Base-by-base conservation (phyloP, 2,329 filamentous ascomycete genomes). In the Pestalotiopsis sp. region DNA sequence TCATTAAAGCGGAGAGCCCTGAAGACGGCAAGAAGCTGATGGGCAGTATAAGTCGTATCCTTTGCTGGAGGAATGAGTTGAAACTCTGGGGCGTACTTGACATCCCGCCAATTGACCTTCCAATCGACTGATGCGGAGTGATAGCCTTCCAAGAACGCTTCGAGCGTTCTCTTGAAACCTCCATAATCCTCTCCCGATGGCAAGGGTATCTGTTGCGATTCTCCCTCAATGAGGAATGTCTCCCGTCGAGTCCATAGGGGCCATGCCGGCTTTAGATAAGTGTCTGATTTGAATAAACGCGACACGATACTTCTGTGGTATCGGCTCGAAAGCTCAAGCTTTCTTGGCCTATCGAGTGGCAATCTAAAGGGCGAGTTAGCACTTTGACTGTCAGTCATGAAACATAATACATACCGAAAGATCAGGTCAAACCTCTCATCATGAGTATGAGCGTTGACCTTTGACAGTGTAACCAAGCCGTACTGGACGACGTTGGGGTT, bases 1-100 rank as follows among this genome's bases (percentile, higher is more conserved):
- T 86, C 87, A 66, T 89, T 89, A 74, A 87, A 89, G 11, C 87
- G 82, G 69, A 89, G 76, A 1, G 87, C 86, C 4, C 86, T 83
- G 71, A 89, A 83, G 1, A 88, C 83, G 11, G 87, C 87, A n/a
- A 89, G 76, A 3, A 89, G 79, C 74, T 89, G 87, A 49, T 86
- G 75, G 3, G 83, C 77, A 3, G 82, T 82, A 73, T 89, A 89
- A 4, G 73, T 73, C 1, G 74, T 71, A 3, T 79, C 78, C 2
- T 77, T 76, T 67, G 76, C 78, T 3, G 82, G 76, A 13, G 85
- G 82, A 5, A 88, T 77, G 20, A 89, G 78, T 9, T 86, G 83
- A 68, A 89, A 88, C 65, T 87, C 84, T 20, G 87, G 87, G n/a
- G 83, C 69, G 73, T 84, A 73, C 9, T 69, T 73, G 73, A 83